Base-by-base conservation (phyloP, 257 asterid species). In the Scutellaria baicalensis region DNA sequence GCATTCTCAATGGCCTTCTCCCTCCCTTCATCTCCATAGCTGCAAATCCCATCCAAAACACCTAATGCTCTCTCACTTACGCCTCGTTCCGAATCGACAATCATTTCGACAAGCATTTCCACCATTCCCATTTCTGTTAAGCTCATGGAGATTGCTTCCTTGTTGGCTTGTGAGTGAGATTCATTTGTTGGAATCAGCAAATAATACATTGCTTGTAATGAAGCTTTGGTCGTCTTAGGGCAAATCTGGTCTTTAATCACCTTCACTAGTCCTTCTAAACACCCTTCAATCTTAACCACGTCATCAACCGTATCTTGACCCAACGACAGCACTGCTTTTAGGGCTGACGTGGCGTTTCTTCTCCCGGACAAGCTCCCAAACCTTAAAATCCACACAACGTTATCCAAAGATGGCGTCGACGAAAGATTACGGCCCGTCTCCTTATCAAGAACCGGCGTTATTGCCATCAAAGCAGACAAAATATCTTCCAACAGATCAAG, bases 61-160 rank as follows among this genome's bases (percentile, higher is more conserved):
- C 84, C 90, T 23, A 87, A 70, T 17, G 83, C 88, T 62, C 79
- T 84, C 77, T 87, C 93, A 9, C 84, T 73, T 39, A 64, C 18
- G 78, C 93, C 78, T 65, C 66, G 75, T 1, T 87, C 89, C 1
- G 82, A 75, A 12, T 76, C 87, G 42, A 84, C 87, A 3, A 81
- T 77, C 38, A 75, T 62, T 9, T 87, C 89, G 0, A 82, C 10
- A 3, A 84, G 70, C 16, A 56, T 27, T 23, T 59, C 64, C 4
- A 83, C 72, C 13, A 87, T 8, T 33, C 91, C 89, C 80, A 66
- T 71, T 2, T 81, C 75, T 1, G 66, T 51, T 6, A 83, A 48
- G 13, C 60, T 72, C 57, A 60, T 10, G 5, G 61, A 57, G 36
- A 51, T 62, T 39, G 51, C 66, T 45, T 69, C 45, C 18, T 64